These are phyloP conservation scores for Aspergillus sp. DNA, from an alignment of 2,329 filamentous ascomycete species.

Conservation along the genomic window DNA sequence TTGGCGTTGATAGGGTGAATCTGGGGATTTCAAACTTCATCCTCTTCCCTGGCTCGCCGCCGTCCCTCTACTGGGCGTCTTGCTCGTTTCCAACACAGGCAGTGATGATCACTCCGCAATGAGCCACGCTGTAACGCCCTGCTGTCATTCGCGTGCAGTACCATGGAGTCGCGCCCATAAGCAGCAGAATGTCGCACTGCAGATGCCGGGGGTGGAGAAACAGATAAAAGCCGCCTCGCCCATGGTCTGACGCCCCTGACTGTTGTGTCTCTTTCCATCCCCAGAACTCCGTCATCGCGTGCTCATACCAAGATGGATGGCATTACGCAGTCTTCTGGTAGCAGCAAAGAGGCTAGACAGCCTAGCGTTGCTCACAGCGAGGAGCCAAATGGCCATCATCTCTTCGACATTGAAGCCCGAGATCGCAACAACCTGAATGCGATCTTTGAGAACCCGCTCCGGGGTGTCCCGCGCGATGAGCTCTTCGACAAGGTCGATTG, in stretches of 20 bases:
- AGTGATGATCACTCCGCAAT: background rate
- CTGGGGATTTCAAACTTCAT: background rate
- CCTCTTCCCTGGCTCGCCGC: background rate
- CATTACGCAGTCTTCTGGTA: background rate
- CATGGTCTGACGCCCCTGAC: background rate
- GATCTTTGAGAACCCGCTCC: slow-evolving; percentile 55
- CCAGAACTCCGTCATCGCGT: background rate
- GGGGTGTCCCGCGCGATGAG: slow-evolving; percentile 51
- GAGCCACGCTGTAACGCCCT: background rate
- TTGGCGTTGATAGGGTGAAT: background rate
- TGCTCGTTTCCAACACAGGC: background rate
- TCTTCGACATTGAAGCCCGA: slow-evolving; percentile 27
- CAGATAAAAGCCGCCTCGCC: background rate
- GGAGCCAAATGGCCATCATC: slow-evolving; percentile 9
- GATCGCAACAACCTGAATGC: slow-evolving; percentile 30
- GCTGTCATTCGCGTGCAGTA: background rate
- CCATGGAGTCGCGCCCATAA: background rate
- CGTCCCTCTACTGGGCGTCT: background rate
- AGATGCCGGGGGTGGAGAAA: background rate
- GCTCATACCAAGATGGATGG: background rate
- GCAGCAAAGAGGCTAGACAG: slow-evolving; percentile 5
- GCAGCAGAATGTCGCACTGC: background rate
- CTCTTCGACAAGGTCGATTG: slow-evolving; percentile 56
- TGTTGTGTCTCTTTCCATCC: background rate
- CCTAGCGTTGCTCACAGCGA: slow-evolving; percentile 16